Evolutionary conservation across 2,329 filamentous ascomycete species (phyloP), one percentile per base, ranked within the genome.

Genomic region (Phaeophleospora eucalypticola): DNA sequence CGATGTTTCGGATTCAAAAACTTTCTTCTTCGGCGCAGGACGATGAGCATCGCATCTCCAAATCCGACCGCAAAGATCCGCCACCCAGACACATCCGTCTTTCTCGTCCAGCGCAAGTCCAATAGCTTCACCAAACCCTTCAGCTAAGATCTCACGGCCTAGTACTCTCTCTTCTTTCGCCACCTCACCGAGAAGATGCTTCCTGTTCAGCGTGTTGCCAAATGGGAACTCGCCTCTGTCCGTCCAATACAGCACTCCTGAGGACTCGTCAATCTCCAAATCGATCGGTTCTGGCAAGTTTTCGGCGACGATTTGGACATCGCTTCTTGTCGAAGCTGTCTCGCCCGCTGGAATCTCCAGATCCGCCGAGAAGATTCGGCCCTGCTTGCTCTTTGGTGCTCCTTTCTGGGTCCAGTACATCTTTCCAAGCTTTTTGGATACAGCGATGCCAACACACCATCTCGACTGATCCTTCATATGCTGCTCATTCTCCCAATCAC

Each of bases 321-420:
- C 73, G 0, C 65, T 55, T 1, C 74, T 64, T 8, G 48, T 60
- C 1, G 60, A 53, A 0, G 68, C 64, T n/a, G 56, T 60, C 12
- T 24, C 27, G 16, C 45, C 45, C 0, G 49, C 27, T 0, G 70
- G 68, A 3, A 68, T 67, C 0, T 69, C 58, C 0, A 80, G 63
- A 14, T 64, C 59, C 0, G 79, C 77, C 3, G 68, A 63, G 58
- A 78, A 78, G 36, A 83, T 80, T 3, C 73, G 68, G 0, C 80
- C 80, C 34, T 70, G 58, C 1, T 62, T 64, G 0, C 67, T 70
- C 59, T 82, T 82, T 2, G 72, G 70, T 0, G 68, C 64, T 0
- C 80, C 80, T 55, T 83, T 82, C 42, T 82, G 79, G 0, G 75
- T 78, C 80, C 80, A 83, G 67, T 77, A 82, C 37, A 83, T 67